Evolutionary conservation across 2,329 filamentous ascomycete genomes (phyloP), one percentile per base, ranked within the genome.

Genomic region (Epichloe bromicola): DNA sequence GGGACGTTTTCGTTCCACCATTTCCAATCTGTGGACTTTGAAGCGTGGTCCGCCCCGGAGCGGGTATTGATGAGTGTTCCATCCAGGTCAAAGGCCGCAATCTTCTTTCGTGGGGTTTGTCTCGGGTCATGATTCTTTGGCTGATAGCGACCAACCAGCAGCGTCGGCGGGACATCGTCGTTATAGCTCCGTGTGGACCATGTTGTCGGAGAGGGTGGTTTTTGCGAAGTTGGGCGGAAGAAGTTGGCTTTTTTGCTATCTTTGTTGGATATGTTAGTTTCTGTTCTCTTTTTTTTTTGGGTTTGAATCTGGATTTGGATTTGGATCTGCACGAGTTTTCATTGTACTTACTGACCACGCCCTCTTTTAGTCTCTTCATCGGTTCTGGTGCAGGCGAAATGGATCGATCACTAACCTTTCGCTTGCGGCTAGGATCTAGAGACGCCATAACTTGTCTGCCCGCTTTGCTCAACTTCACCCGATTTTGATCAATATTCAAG

Each of bases 1-100:
- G 88, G 88, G 0, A 97, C 86, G 17, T 69, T 74, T 14, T 68
- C 59, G 64, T 94, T 72, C 88, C 89, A 97, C 93, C 93, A 98
- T 65, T 87, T 88, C 93, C 93, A 98, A 63, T 97, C 91, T 4
- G 74, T 72, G 0, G 82, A 78, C 56, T 82, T 79, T 48, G 76
- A 76, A 3, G 80, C 76, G 61, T 91, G 91, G 48, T 78, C 85
- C 67, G 88, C 93, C 7, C 89, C 89, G 0, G 89, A 95, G 4
- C 80, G 75, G 0, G 88, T 85, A 2, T 74, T 74, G 55, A 98
- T 88, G 36, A 98, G 70, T 1, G 93, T 98, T 7, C 87, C 93
- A 64, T 98, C 93, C 20, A 88, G 73, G 58, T 88, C 85, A 57
- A 88, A 88, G 0, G 81, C 83, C 0, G 83, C 85, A 50, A 88